Base-by-base conservation (phyloP, 2,329 filamentous ascomycete genomes). In the Fusarium camptoceras region DNA sequence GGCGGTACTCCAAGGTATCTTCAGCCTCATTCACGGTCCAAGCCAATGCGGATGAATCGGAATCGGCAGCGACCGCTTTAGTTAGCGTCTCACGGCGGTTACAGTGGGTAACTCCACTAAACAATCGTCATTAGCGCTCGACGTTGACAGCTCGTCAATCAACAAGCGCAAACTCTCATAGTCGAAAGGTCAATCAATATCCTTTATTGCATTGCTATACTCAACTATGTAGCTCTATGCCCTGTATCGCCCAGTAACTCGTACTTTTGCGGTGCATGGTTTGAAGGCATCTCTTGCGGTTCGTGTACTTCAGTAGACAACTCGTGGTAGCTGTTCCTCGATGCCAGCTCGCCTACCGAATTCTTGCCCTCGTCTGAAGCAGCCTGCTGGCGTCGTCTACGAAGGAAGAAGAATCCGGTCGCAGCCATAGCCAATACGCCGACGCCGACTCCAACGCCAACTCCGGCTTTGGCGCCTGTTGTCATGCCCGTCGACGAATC, bases 391-490 rank as follows among this genome's bases (percentile, higher is more conserved):
- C 53, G 58, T 11, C 49, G 34, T 14, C 18, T 50, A 16, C 65
- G 64, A 1, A 68, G 25, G 3, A 59, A 54, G 20, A 68, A 54
- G 10, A 68, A 63, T 3, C 7, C 56, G 1, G 43, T 20, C 3
- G n/a, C 64, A 3, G 27, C 53, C 0, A 59, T 24, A 6, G 56
- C 56, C 12, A 68, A 18, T 6, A 59, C 43, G 2, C 64, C 48
- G 3, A 39, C 48, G 2, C 53, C 30, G 3, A 68, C 65, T 2
- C 64, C 64, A 5, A 68, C 43, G 3, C 65, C 64, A 47, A 68
- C 46, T 2, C 65, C 65, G 4, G 64, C 64, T 27, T 67, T 67
- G 18, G 64, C 64, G 14, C 64, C 64, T 15, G 64, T 34, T n/a
- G 57, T 55, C 14, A 66, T 66, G 14, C 62, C 37, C 10, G 53